These are phyloP conservation scores for Pythium rhizo-oryzae DNA, from an alignment of 352 stramenopile genomes.

Conservation along the genomic window DNA sequence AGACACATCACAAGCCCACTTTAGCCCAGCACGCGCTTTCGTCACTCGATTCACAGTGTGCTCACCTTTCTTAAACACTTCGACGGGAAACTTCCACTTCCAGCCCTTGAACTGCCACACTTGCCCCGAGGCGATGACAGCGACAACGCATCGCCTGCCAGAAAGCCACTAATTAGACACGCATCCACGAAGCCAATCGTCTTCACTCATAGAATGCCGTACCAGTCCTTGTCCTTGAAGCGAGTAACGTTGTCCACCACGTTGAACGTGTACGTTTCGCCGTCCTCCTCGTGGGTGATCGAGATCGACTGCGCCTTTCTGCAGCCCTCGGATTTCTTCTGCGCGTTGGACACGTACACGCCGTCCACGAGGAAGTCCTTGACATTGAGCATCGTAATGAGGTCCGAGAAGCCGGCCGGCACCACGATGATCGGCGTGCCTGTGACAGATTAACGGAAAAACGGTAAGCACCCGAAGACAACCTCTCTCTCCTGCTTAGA, in stretches of 20 bases:
- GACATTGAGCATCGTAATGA: slow-evolving; percentile 91
- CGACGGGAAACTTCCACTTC: slow-evolving; percentile 92
- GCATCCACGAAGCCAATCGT: background rate
- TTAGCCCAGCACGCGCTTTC: background rate
- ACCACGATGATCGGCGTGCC: slow-evolving; percentile 92
- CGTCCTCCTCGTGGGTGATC: slow-evolving; percentile 82
- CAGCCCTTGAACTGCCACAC: slow-evolving; percentile 94
- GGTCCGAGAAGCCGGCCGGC: slow-evolving; percentile 81
- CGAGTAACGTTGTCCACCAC: slow-evolving; percentile 87
- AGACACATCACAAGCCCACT: background rate
- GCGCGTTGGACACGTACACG: slow-evolving; percentile 77
- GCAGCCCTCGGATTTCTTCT: slow-evolving; percentile 85
- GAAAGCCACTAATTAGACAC: background rate
- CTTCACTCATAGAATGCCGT: slow-evolving; percentile 12
- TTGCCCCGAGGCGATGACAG: slow-evolving; percentile 88
- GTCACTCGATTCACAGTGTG: background rate
- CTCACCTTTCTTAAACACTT: slow-evolving; percentile 91
- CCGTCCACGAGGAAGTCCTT: slow-evolving; percentile 89
- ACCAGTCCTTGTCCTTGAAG: slow-evolving; percentile 90
- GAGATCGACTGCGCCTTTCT: slow-evolving; percentile 85
- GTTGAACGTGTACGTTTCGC: slow-evolving; percentile 85
- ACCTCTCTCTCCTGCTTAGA: background rate
- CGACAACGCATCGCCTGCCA: slow-evolving; percentile 84
- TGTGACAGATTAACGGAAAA: slow-evolving; percentile 15
- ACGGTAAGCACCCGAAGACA: background rate